Evolutionary conservation across 441 rosid genomes (phyloP), one percentile per base, ranked within the genome.

Genomic region (Arabidopsis hybrid): DNA sequence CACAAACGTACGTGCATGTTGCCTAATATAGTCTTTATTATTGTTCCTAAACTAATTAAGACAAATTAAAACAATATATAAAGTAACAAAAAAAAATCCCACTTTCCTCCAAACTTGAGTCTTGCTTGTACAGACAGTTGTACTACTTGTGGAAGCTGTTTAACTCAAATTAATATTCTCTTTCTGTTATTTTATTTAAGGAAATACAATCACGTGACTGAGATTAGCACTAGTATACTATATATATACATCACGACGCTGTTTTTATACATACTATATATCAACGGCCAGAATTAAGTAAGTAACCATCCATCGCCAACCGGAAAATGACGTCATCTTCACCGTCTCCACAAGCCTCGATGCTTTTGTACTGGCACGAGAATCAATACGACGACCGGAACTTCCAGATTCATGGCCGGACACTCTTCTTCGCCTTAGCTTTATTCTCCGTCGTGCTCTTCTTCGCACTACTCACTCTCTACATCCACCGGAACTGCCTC

Each of bases 281-380:
- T 31, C 35, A 69, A 29, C 69, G 49, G 7, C 26, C 64, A 42
- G 3, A 57, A 14, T 26, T 21, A 21, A 21, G 26, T 21, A 21
- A 21, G 26, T 21, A 21, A 21, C 26, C 26, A 21, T 21, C 26
- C 26, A 21, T 3, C 59, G 29, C 18, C 2, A 16, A 5, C 61
- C 53, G 47, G 18, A 13, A n/a, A 17, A 67, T 72, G 78, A 67
- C 81, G 74, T 78, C 81, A 67, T 73, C 78, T 5, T 43, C 81
- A 61, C 74, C 71, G 1, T 67, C 81, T 18, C 78, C 78, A 5
- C 58, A 35, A 67, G 50, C 59, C 12, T 68, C 78, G 0, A 68
- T 61, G 78, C 26, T 68, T 47, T 49, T 82, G 61, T 86, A 83
- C 60, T 89, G 87, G 89, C 85, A 81, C 77, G 82, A 76, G 78